phyloP scores from a whole-genome alignment of 1,284 basidiomycete species.

The Microstroma glucosiphilum region DNA sequence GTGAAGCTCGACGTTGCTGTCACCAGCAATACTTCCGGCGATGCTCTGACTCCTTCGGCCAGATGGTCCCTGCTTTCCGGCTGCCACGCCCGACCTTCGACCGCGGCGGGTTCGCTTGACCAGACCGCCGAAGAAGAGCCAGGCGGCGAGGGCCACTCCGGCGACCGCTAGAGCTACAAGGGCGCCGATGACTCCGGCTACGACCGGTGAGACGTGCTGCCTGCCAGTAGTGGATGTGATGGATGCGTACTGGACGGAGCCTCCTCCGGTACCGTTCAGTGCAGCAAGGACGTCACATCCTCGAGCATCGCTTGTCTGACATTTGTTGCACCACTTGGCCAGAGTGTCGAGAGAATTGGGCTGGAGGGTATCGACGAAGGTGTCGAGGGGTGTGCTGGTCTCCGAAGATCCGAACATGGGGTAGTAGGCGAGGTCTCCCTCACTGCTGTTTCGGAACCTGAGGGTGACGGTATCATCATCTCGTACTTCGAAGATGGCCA shows the following conservation, averaged over 20 bases:
- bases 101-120: not conserved
- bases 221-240: conserved; percentile 29
- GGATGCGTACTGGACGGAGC: conserved; percentile 18
- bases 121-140: conserved; percentile 7
- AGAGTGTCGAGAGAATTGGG: conserved; percentile 50
- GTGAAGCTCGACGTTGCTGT: too few species aligned
- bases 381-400: conserved; percentile 63
- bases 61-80: not conserved
- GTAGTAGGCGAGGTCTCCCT: conserved; percentile 34
- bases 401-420: conserved; percentile 48
- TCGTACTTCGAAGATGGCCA: conserved; percentile 67
- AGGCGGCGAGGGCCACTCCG: conserved; percentile 16
- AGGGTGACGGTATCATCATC: conserved; percentile 58
- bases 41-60: too few species aligned
- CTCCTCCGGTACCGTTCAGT: conserved; percentile 40
- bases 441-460: conserved; percentile 77
- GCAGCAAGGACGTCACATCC: conserved; percentile 33
- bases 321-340: conserved; percentile 52
- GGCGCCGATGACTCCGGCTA: conserved; percentile 39
- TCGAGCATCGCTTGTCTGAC: conserved; percentile 33
- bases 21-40: too few species aligned
- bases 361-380: conserved; percentile 70
- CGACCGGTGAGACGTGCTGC: conserved; percentile 38
- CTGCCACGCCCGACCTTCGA: not conserved
- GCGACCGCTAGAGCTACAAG: conserved; percentile 36